A percentile compares a stretch with the other conserved stretches of the same genome.
phyloP scores from a whole-genome alignment of 345 rosid genomes.

The Geranium rotundifolium region DNA sequence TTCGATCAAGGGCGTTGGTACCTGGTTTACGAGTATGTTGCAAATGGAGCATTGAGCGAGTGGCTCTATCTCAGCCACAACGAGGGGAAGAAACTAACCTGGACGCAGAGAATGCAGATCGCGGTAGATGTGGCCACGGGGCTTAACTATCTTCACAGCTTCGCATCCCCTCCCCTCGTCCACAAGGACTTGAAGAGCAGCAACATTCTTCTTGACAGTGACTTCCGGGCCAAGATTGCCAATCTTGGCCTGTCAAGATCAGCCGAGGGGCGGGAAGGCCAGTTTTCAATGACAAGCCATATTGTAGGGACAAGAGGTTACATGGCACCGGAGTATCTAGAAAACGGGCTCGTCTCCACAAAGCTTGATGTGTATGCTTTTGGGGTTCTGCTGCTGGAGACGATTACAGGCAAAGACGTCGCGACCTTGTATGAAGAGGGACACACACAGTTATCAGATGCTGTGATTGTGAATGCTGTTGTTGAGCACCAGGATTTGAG shows the following conservation, averaged over 20 bases:
- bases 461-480: slow-evolving; percentile 12
- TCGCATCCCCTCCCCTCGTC: slow-evolving; percentile 40
- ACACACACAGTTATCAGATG: slow-evolving; percentile 18
- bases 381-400: slow-evolving; percentile 62
- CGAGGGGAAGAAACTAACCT: slow-evolving; percentile 28
- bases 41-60: slow-evolving; percentile 54
- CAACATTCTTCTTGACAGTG: slow-evolving; percentile 37
- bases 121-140: slow-evolving; percentile 65
- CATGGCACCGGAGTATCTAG: slow-evolving; percentile 81
- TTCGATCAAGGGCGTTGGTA: slow-evolving; percentile 55
- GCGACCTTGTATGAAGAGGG: slow-evolving; percentile 24
- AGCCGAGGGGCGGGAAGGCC: slow-evolving; percentile 30
- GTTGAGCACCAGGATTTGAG: slow-evolving; percentile 18
- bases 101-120: slow-evolving; percentile 51
- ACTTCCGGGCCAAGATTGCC: slow-evolving; percentile 47
- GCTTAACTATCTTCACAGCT: slow-evolving; percentile 68
- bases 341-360: slow-evolving; percentile 57
- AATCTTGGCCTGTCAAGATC: slow-evolving; percentile 43
- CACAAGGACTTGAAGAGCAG: slow-evolving; percentile 41
- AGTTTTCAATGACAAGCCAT: slow-evolving; percentile 60
- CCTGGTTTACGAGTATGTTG: slow-evolving; percentile 63
- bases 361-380: slow-evolving; percentile 80
- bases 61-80: slow-evolving; percentile 36
- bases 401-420: slow-evolving; percentile 53
- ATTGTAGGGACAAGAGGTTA: slow-evolving; percentile 77